phyloP scores from a whole-genome alignment of 1,139 yeast species.

The Debaryomycetaceae sp. region DNA sequence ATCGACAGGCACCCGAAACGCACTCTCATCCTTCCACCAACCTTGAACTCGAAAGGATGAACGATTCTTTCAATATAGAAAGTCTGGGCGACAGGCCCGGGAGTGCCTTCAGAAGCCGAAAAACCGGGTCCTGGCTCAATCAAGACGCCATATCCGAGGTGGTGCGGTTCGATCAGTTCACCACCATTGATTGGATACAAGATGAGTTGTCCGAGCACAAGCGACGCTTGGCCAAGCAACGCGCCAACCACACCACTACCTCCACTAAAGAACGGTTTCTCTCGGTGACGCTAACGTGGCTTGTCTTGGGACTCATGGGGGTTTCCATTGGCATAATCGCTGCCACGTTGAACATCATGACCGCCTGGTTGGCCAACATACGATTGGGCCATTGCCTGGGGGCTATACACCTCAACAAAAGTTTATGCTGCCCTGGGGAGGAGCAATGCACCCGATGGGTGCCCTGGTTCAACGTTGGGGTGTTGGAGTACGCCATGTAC shows the following conservation, averaged over 20 bases:
- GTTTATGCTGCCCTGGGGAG: slow-evolving; percentile 66
- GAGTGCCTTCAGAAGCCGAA: slow-evolving; percentile 18
- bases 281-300: slow-evolving; percentile 64
- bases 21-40: background rate
- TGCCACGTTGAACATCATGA: slow-evolving; percentile 70
- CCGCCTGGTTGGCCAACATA: slow-evolving; percentile 81
- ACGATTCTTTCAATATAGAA: too few species aligned
- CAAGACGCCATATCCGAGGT: slow-evolving; percentile 34
- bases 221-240: slow-evolving; percentile 22
- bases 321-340: slow-evolving; percentile 76
- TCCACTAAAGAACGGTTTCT: slow-evolving; percentile 25
- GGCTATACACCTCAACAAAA: slow-evolving; percentile 65
- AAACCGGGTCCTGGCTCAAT: slow-evolving; percentile 36
- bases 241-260: slow-evolving; percentile 12
- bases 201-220: slow-evolving; percentile 63
- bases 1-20: background rate
- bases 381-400: slow-evolving; percentile 72
- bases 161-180: slow-evolving; percentile 53
- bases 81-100: too few species aligned
- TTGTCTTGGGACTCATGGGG: slow-evolving; percentile 73
- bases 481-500: slow-evolving; percentile 55
- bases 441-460: slow-evolving; percentile 53
- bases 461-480: slow-evolving; percentile 42
- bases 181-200: slow-evolving; percentile 81
- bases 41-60: slow-evolving; percentile 1